Conservation (phyloP, 106 monocot species). For the Acanthochlamys bracteata region DNA sequence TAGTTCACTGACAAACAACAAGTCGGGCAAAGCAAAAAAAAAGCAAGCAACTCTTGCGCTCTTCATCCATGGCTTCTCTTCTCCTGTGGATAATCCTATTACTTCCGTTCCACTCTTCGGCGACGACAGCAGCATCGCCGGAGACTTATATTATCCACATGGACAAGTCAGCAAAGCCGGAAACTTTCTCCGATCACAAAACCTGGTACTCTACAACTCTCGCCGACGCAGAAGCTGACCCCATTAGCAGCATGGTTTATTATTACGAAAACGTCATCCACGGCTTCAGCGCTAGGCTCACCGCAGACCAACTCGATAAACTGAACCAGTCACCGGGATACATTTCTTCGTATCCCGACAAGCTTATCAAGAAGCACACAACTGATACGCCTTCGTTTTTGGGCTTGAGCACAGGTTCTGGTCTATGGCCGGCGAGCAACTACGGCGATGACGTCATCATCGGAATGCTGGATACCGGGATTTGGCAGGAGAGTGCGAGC, state of each 20-base stretch:
- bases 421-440: slow-evolving; percentile 31
- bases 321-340: slow-evolving; percentile 27
- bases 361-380: slow-evolving; percentile 25
- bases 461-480: slow-evolving; percentile 27
- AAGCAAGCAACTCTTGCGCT: too few species aligned
- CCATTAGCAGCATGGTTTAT: slow-evolving; percentile 14
- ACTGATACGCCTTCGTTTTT: slow-evolving; percentile 52
- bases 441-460: slow-evolving; percentile 27
- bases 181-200: slow-evolving; percentile 28
- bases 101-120: too few species aligned
- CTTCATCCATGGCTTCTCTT: not conserved
- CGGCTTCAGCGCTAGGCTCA: slow-evolving; percentile 39
- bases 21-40: too few species aligned
- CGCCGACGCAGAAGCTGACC: not conserved
- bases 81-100: slow-evolving; percentile 2
- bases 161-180: slow-evolving; percentile 53
- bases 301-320: slow-evolving; percentile 20
- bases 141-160: slow-evolving; percentile 61
- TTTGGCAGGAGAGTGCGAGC: slow-evolving; percentile 44
- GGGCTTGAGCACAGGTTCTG: slow-evolving; percentile 17
- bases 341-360: slow-evolving; percentile 29
- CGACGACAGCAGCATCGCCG: too few species aligned
- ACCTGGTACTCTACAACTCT: slow-evolving; percentile 32
- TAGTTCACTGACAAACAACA: too few species aligned
- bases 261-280: slow-evolving; percentile 33